Evolutionary conservation across 139 green algal species (phyloP), one percentile per base, ranked within the genome.

Genomic region (Auxenochlorella pyrenoidosa): DNA sequence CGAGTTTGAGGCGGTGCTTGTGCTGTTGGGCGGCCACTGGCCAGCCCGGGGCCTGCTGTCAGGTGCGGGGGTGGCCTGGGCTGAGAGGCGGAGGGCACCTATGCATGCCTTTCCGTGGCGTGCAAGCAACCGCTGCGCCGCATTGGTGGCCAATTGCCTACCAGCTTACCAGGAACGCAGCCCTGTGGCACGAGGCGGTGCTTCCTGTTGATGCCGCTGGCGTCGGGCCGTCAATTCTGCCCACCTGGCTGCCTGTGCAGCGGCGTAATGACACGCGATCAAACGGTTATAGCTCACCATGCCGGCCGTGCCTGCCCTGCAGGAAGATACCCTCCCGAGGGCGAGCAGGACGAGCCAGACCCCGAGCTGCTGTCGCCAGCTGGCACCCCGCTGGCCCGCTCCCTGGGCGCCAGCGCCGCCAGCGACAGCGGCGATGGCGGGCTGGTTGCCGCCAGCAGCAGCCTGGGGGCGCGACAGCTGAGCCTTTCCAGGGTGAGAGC

Each of bases 11-110:
- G 94, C 94, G 0, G 63, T 91, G 59, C 72, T 97, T 70, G 92
- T 97, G 75, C 86, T 97, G 85, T 88, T 96, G 68, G 93, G 92
- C 2, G 95, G 95, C 6, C 91, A 95, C 84, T 97, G 95, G 95
- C 95, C 95, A 0, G 71, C 95, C 0, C 89, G 95, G 3, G 95
- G 95, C n/a, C 89, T 97, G 28, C 51, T 97, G 24, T 96, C 95
- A 28, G 95, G 95, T 54, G n/a, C 3, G 73, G 18, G 43, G 12
- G 24, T 12, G 18, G 54, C 54, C 54, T 63, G 13, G 54, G 54
- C 54, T 22, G 54, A 63, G 54, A 63, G 66, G 18, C 13, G 21
- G 40, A 76, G 16, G 16, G 19, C 18, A 76, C n/a, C 16, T 4
- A 5, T 41, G 70, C 13, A 76, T 40, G n/a, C n/a, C 6, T 15